Percentiles rank a stretch among this genome's conserved stretches.
Conservation (phyloP, 805 yeast genomes). For the Kluyveromyces siamensis region DNA sequence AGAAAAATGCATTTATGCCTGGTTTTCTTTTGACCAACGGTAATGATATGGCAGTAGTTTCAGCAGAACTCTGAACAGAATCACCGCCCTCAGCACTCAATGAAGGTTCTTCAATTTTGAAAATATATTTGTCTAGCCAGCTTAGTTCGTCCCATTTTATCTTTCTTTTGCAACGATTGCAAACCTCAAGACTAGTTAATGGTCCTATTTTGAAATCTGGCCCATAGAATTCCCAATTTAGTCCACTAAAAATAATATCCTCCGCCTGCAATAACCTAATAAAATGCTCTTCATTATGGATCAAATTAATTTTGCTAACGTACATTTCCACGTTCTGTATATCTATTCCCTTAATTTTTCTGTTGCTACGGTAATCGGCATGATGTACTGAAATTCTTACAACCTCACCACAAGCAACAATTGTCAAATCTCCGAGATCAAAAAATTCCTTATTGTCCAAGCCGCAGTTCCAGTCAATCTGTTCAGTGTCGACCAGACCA, state of each 20-base stretch:
- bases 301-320: neutral
- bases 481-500: neutral
- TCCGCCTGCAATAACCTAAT: neutral
- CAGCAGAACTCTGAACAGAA: neutral
- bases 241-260: neutral
- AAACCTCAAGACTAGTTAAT: neutral
- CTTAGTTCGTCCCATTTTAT: neutral
- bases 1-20: neutral
- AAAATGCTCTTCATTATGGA: neutral
- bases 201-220: neutral
- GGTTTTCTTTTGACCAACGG: neutral
- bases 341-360: neutral
- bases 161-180: neutral
- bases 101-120: neutral
- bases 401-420: conserved; percentile 2
- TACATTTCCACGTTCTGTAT: neutral
- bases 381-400: neutral
- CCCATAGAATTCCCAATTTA: neutral
- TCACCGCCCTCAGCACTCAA: no score
- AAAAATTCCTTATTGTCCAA: neutral
- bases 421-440: conserved; percentile 1
- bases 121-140: neutral
- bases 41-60: neutral
- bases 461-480: neutral
- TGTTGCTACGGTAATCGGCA: neutral